phyloP scores from a whole-genome alignment of 345 rosid species.

The Eucalyptus rudis region DNA sequence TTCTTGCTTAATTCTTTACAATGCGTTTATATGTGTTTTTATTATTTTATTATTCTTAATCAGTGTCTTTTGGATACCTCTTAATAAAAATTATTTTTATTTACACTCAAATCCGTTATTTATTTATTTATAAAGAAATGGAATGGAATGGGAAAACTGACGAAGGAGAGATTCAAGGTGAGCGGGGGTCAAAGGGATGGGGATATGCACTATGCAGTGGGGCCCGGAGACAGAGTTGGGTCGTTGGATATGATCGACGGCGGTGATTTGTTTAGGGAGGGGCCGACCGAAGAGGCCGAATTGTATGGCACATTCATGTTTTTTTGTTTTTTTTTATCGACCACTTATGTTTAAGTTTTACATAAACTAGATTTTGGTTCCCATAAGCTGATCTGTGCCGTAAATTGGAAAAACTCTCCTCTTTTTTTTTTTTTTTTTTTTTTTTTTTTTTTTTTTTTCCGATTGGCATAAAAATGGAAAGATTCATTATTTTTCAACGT shows the following conservation, averaged over 20 bases:
- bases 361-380: neutral
- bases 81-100: neutral
- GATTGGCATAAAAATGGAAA: no score
- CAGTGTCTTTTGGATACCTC: neutral
- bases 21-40: no score
- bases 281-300: neutral
- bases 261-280: neutral
- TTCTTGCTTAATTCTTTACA: no score
- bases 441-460: no score
- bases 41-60: no score
- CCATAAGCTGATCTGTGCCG: no score
- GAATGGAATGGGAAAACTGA: neutral
- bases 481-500: fast-evolving
- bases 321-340: no score
- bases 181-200: neutral
- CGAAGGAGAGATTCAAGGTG: neutral
- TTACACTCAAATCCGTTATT: neutral
- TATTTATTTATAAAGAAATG: neutral
- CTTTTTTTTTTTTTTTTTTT: no score
- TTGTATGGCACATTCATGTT: no score
- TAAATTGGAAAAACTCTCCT: no score
- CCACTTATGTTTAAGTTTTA: no score
- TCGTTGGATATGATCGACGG: neutral
- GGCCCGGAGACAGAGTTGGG: neutral
- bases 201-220: neutral